Evolutionary conservation across 345 rosid species (phyloP), one percentile per base, ranked within the genome.

Genomic region (Hibiscus mutabilis): DNA sequence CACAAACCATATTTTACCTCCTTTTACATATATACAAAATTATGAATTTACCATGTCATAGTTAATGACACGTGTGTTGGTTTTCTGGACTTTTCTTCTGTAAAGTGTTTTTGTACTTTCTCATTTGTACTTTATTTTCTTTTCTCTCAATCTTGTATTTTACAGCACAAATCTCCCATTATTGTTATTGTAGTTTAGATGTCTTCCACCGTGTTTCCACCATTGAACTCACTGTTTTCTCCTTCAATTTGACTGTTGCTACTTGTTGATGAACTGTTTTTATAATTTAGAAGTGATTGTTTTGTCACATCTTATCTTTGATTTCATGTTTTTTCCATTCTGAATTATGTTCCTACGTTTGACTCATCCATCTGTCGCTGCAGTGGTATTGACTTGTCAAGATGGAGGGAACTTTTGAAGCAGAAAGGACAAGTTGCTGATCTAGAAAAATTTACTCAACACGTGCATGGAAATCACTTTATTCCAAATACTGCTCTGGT

Each of bases 401-500:
- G 75, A 72, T 96, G 99, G 99, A 87, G 85, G 81, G 96, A 92
- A 61, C 87, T 87, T 78, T 69, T 80, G 53, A 80, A 74, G 73
- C 89, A 85, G 80, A 74, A 82, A 66, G 96, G 97, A 61, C 88
- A 88, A 82, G 89, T 74, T 71, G 91, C 96, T 62, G 87, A 87
- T 73, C 22, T 91, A 74, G 97, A 85, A 55, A 92, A 91, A 75
- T 92, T 96, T 80, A 80, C 84, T 60, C 93, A 83, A 49, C 90
- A 88, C 74, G 94, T 96, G 65, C 91, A 82, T 75, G 97, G 91
- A 75, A 96, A 92, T 78, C 94, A 89, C 82, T 92, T 88, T 77
- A 84, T 96, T 76, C 99, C 98, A 65, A 96, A 92, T 80, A 88
- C 95, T 15, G 98, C 85, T 53, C 65, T 96, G 74, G 99, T 96